Evolutionary conservation across 2,329 filamentous ascomycete genomes (phyloP).

Genomic region (Aaosphaeria arxii): DNA sequence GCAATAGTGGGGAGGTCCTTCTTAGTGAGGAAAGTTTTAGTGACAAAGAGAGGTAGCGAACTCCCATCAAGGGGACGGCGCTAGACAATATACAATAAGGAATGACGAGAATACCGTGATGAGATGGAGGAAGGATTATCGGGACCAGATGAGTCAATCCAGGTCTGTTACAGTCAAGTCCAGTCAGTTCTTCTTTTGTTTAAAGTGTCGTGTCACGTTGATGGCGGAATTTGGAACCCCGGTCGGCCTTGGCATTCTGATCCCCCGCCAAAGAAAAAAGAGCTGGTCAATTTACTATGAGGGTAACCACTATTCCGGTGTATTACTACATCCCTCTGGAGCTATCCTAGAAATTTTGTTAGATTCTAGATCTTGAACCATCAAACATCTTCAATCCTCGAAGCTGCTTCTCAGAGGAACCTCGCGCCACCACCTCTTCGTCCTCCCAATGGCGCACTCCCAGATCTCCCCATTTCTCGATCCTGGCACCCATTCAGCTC

Average conservation of each 20-base stretch:
- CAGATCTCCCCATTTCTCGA: conserved; percentile 73
- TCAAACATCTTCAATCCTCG: too few relatives aligned
- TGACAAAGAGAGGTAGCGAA: conserved; percentile 22
- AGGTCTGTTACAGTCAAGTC: background rate
- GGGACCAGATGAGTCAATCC: conserved; percentile 17
- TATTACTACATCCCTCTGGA: too few relatives aligned
- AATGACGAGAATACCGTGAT: conserved; percentile 4
- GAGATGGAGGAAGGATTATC: conserved; percentile 14
- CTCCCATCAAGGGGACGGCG: conserved; percentile 29
- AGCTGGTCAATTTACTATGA: too few relatives aligned
- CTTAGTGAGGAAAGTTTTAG: conserved; percentile 19
- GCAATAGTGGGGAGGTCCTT: conserved; percentile 11
- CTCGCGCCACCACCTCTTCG: background rate
- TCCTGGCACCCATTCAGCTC: conserved; percentile 59
- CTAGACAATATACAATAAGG: background rate
- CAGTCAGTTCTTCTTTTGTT: background rate
- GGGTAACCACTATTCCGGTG: too few relatives aligned
- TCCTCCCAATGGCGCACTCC: conserved; percentile 16
- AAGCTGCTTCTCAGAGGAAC: background rate
- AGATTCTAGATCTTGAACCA: too few relatives aligned
- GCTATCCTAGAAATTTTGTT: too few relatives aligned
- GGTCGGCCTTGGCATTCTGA: too few relatives aligned
- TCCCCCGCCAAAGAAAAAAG: too few relatives aligned
- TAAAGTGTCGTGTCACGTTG: conserved; percentile 19
- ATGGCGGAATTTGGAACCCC: conserved; percentile 6